Evolutionary conservation across 176 grass and related monocot species (phyloP), one percentile per base, ranked within the genome.

Genomic region (Microstegium vimineum): DNA sequence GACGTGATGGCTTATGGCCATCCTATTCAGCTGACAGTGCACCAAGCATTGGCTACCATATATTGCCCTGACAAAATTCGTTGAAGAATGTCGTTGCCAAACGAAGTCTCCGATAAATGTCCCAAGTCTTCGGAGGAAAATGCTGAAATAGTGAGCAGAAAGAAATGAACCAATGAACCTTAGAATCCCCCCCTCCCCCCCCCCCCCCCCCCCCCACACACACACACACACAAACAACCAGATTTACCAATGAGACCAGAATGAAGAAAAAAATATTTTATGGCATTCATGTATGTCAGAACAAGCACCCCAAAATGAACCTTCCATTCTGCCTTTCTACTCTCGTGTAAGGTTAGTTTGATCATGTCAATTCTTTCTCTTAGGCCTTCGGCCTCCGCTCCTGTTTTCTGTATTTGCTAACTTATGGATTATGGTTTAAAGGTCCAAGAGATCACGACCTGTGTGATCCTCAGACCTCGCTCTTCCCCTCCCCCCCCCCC

Each of bases 1-100:
- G 78, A 89, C 67, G 42, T 81, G 30, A 97, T 97, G 88, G 81
- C 76, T 66, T 94, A 97, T 79, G 90, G 81, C 34, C 83, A 75
- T 66, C 63, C 90, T 42, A 83, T 94, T 78, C 49, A 90, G 47
- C 84, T 97, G 25, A 94, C 83, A 32, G 70, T 92, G 36, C 90
- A 92, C 66, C 80, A 89, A 67, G 90, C 90, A 17, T 75, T 97
- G 80, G 92, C 84, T 63, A 91, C 83, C 14, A 28, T 97, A 60
- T 97, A 92, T 59, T 81, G 49, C 36, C 84, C 77, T 16, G 34
- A 23, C 4, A 25, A 10, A 17, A 51, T 51, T 35, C 10, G 12
- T 11, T 80, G 20, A 80, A 51, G 42, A 25, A 34, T 31, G 5
- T 0, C 35, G 3, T 63, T 63, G n/a, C 15, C n/a, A 43, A 30